phyloP scores from a whole-genome alignment of 805 yeast species.

The Candida parachauliodes region DNA sequence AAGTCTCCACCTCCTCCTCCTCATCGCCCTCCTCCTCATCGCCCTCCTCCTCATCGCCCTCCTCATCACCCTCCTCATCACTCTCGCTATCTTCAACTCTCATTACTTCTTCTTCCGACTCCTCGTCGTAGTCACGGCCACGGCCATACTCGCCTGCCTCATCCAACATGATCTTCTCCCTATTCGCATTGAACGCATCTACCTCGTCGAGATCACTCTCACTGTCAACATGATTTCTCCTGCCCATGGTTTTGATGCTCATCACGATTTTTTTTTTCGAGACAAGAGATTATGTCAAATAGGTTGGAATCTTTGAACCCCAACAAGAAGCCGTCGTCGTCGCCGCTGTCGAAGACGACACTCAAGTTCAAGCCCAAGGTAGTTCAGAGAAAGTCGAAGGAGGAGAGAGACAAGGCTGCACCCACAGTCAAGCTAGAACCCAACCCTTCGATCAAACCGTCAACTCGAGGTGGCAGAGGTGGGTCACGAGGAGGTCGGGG shows the following conservation, averaged over 20 bases:
- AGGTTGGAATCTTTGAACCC: constrained; percentile 40
- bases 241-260: constrained; percentile 18
- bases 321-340: constrained; percentile 18
- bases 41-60: constrained; percentile 32
- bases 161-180: constrained; percentile 54
- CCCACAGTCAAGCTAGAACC: constrained; percentile 45
- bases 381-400: constrained; percentile 79
- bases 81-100: constrained; percentile 31
- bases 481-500: constrained; percentile 31
- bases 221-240: constrained; percentile 12
- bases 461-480: constrained; percentile 27
- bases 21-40: constrained; percentile 25
- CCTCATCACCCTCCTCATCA: constrained; percentile 35
- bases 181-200: constrained; percentile 60
- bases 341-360: constrained; percentile 43
- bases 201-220: constrained; percentile 57
- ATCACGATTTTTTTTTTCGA: constrained; percentile 10
- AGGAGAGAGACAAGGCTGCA: constrained; percentile 77
- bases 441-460: constrained; percentile 16
- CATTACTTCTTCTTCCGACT: constrained; percentile 50
- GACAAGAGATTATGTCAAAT: constrained; percentile 37
- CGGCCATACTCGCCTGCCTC: constrained; percentile 48
- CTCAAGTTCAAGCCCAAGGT: constrained; percentile 82
- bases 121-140: constrained; percentile 20
- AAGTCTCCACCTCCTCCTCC: constrained; percentile 29